Percentiles rank a stretch among this genome's conserved stretches.
Conservation (phyloP, 2,329 filamentous ascomycete genomes). For the Thelonectria rubi region DNA sequence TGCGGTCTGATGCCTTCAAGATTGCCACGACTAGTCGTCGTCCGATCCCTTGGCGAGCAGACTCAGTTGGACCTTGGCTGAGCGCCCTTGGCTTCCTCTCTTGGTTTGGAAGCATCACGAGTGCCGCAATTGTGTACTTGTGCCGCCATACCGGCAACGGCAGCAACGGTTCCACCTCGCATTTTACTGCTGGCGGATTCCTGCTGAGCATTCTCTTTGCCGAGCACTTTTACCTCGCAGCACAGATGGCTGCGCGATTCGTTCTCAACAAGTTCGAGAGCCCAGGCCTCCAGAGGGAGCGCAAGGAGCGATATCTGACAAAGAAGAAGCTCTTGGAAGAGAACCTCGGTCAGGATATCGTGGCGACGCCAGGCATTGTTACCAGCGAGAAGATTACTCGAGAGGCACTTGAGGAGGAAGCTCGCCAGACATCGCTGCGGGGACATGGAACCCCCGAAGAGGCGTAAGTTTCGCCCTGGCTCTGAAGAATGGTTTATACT, state of each 20-base stretch:
- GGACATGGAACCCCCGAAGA: slow-evolving; percentile 63
- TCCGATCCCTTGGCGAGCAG: slow-evolving; percentile 87
- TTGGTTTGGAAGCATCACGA: slow-evolving; percentile 91
- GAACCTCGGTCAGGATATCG: slow-evolving; percentile 67
- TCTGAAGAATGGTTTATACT: slow-evolving; percentile 21
- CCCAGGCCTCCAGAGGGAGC: slow-evolving; percentile 85
- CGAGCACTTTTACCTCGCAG: slow-evolving; percentile 88
- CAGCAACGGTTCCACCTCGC: slow-evolving; percentile 69
- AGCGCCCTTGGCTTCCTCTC: slow-evolving; percentile 87
- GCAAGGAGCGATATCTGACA: slow-evolving; percentile 80
- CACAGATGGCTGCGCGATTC: slow-evolving; percentile 76
- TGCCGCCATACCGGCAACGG: slow-evolving; percentile 77
- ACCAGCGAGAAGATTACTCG: slow-evolving; percentile 71
- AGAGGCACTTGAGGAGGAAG: slow-evolving; percentile 71
- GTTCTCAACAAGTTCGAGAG: slow-evolving; percentile 84
- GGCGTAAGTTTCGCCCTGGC: slow-evolving; percentile 48
- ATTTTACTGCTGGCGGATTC: slow-evolving; percentile 81
- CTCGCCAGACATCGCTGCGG: slow-evolving; percentile 58
- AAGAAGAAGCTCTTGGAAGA: slow-evolving; percentile 83
- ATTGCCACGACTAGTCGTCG: slow-evolving; percentile 90
- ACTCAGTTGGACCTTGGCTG: slow-evolving; percentile 95
- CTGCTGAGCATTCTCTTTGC: slow-evolving; percentile 84
- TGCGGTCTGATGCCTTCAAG: slow-evolving; percentile 93
- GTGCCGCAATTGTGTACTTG: slow-evolving; percentile 87
- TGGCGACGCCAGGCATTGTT: slow-evolving; percentile 58